Evolutionary conservation across 2,329 filamentous ascomycete genomes (phyloP), one percentile per base, ranked within the genome.

Genomic region (Cladosporium sp.): DNA sequence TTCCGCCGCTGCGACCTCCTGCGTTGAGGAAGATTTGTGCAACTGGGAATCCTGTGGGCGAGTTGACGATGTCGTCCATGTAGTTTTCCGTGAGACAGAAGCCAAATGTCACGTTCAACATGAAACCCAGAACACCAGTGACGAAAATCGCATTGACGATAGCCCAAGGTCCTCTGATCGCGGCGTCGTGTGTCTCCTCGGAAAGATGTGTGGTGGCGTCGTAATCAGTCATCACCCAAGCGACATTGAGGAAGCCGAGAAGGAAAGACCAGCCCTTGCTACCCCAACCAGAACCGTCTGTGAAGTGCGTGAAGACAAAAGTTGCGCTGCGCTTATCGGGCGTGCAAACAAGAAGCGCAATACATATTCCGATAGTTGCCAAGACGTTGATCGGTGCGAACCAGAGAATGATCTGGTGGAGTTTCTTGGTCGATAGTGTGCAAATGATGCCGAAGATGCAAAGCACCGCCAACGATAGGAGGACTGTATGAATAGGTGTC

Each of bases 361-460:
- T 71, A 58, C 79, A 83, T 51, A 84, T 83, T 50, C 70, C 72
- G 38, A 83, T 70, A 1, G 81, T 82, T 15, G 80, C 81, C 42
- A 78, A 62, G 43, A 84, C 76, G 58, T 84, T 84, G 55, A 84
- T 83, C 1, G 82, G 82, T 7, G 81, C 81, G 62, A 84, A 84
- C 79, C 80, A 84, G 8, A 80, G 65, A 40, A 84, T 73, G 40
- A 83, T 78, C 42, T 73, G 71, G 59, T 84, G 79, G 11, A 84
- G 68, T 47, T 71, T 76, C 57, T 75, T 78, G 0, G 81, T 84
- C 0, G 78, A 79, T 40, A 84, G 69, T 0, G 81, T 84, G 64
- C 80, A 83, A n/a, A 84, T 78, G 8, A 76, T 65, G 2, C 78
- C 81, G 65, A 78, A 77, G 36, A 76, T 56, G 49, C 76, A 73